These are phyloP conservation scores for Calocera viscosa DNA, from an alignment of 768 basidiomycete genomes.

Conservation along the genomic window DNA sequence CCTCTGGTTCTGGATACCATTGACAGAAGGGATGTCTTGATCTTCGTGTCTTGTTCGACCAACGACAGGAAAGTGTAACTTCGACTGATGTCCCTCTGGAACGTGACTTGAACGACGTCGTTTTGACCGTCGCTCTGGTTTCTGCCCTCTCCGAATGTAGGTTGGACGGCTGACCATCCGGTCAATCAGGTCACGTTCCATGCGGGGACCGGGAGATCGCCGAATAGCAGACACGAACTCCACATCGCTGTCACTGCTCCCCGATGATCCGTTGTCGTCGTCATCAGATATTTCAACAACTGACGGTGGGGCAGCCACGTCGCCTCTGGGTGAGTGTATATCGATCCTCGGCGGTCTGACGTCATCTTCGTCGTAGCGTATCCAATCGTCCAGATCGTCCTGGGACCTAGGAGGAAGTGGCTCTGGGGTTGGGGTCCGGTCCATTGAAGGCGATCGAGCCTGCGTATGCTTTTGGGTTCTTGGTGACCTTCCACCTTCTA, in stretches of 20 bases:
- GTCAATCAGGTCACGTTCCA: conserved; percentile 46
- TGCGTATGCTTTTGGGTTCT: conserved; percentile 16
- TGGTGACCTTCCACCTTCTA: conserved; percentile 18
- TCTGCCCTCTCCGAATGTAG: conserved; percentile 17
- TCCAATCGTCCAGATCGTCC: not conserved
- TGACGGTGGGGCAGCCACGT: conserved; percentile 41
- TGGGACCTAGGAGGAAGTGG: conserved; percentile 11
- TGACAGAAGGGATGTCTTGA: not conserved
- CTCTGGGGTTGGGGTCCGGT: conserved; percentile 11
- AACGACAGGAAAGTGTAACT: not conserved
- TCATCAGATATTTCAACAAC: conserved; percentile 23
- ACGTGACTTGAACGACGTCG: conserved; percentile 15
- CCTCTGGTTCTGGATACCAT: not conserved
- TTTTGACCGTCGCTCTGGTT: conserved; percentile 19
- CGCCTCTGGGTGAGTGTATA: conserved; percentile 26
- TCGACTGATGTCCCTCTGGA: not conserved
- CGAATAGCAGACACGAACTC: conserved; percentile 17
- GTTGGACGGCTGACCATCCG: conserved; percentile 49
- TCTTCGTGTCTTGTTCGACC: not conserved
- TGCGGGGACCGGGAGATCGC: not conserved
- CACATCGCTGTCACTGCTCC: conserved; percentile 17
- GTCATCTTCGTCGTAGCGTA: conserved; percentile 11
- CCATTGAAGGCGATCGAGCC: not conserved
- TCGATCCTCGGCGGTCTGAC: conserved; percentile 12
- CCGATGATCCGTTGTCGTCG: not conserved